Evolutionary conservation across 1,284 basidiomycete genomes (phyloP), one percentile per base, ranked within the genome.

Genomic region (Pterulicium gracile): DNA sequence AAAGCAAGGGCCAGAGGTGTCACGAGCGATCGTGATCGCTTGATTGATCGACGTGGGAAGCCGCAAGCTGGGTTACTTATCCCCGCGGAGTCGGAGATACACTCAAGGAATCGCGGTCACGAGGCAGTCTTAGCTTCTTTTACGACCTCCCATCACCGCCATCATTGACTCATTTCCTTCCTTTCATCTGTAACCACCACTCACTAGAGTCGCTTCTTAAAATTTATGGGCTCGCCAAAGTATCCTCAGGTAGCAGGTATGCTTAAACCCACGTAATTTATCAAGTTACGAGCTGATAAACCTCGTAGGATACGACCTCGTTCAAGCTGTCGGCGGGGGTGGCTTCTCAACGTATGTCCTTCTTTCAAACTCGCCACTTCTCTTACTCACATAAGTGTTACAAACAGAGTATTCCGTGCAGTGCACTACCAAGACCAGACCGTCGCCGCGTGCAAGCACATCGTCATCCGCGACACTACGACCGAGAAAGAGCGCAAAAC

Each of bases 361-460:
- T 21, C 19, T 3, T 23, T 27, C 22, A 34, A 24, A 44, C 45
- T 20, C 45, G 14, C 44, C 39, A 45, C 22, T 41, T 36, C 27
- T 32, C 42, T 39, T 42, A 39, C 44, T 21, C 42, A 19, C 17
- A 27, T 50, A 27, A 23, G 15, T 21, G n/a, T 39, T 24, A 46
- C 44, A 36, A 44, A 27, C 54, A 93, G 89, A 44, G 91, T 95
- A 13, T 94, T 81, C 58, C 79, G 77, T 45, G 89, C 89, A 0
- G 77, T 86, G 20, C 75, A 92, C 60, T 60, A 87, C 41, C 63
- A 71, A n/a, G 68, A 75, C 4, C 72, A 75, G 48, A 70, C 62
- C 14, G 75, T 89, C 2, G 89, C 87, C 1, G 92, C 92, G 15
- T 91, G 91, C 71, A 96, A 95, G 63, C 68, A 93, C 27, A 74